These are phyloP conservation scores for Suillus ampliporus DNA, from an alignment of 768 basidiomycete species.

Conservation along the genomic window DNA sequence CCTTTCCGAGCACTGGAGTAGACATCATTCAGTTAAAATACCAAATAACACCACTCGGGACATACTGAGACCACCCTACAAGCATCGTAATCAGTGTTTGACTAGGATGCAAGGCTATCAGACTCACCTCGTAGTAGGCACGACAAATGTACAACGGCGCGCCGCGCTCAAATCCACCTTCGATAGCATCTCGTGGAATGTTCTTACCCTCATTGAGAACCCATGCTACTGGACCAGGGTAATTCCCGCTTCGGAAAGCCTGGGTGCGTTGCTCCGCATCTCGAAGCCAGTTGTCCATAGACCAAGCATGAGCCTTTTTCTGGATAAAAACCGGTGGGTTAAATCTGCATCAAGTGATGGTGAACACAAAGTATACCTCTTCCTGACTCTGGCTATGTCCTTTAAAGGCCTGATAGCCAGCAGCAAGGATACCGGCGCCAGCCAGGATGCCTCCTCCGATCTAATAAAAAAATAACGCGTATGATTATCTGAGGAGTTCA, in stretches of 20 bases:
- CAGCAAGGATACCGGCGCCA: slow-evolving; percentile 58
- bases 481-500: background rate
- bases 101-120: background rate
- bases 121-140: slow-evolving; percentile 59
- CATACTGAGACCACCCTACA: slow-evolving; percentile 60
- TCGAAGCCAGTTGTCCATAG: slow-evolving; percentile 54
- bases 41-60: background rate
- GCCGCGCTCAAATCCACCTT: slow-evolving; percentile 59
- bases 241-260: slow-evolving; percentile 50
- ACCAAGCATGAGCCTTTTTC: slow-evolving; percentile 59
- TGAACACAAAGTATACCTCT: slow-evolving; percentile 47
- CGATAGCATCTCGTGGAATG: slow-evolving; percentile 64
- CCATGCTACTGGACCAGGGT: slow-evolving; percentile 62
- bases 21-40: slow-evolving; percentile 10
- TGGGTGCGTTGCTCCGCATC: slow-evolving; percentile 62
- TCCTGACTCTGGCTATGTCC: slow-evolving; percentile 61
- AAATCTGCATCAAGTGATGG: background rate
- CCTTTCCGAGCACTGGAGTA: slow-evolving; percentile 67
- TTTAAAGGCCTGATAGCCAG: slow-evolving; percentile 57
- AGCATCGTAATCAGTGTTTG: slow-evolving; percentile 15
- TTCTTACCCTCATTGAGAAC: slow-evolving; percentile 60
- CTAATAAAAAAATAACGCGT: slow-evolving; percentile 40
- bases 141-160: slow-evolving; percentile 63
- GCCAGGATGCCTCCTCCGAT: slow-evolving; percentile 67
- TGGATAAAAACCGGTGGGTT: slow-evolving; percentile 26